Conservation (phyloP, 2,329 filamentous ascomycete species). For the Lasiodiplodia theobromae region DNA sequence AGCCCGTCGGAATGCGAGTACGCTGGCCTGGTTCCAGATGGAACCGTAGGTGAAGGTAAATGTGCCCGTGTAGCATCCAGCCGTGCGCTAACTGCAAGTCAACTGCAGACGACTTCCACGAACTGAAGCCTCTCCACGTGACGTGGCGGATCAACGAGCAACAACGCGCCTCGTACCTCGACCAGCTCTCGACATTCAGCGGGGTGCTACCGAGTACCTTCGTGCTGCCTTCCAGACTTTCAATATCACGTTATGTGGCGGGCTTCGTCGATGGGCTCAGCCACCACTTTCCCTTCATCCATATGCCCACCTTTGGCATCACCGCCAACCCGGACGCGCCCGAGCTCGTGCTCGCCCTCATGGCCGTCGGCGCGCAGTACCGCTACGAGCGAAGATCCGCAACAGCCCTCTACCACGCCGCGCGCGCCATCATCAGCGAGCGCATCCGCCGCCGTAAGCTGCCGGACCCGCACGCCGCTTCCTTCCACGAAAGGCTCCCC, state of each 20-base stretch:
- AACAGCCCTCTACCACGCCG: background rate
- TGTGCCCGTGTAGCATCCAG: no score
- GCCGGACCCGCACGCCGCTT: background rate
- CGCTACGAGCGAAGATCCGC: background rate
- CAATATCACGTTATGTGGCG: background rate
- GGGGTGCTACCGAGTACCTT: background rate
- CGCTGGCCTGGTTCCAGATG: background rate
- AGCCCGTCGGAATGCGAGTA: background rate
- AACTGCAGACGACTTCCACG: conserved; percentile 6
- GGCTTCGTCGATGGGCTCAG: conserved; percentile 13
- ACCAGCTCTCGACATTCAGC: background rate
- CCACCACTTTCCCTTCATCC: conserved; percentile 10
- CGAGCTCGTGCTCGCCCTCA: background rate
- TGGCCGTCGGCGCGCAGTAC: conserved; percentile 12
- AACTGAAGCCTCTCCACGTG: conserved; percentile 8
- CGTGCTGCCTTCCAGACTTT: background rate
- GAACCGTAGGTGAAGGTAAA: background rate
- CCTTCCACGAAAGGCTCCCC: background rate
- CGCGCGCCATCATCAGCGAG: background rate
- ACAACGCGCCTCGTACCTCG: background rate
- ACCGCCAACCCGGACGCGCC: background rate
- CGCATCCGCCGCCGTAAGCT: conserved; percentile 4
- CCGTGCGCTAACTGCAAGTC: no score
- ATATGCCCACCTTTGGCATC: conserved; percentile 12
- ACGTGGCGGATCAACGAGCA: background rate